These are phyloP conservation scores for Flagelloscypha sp. DNA, from an alignment of 768 basidiomycete species.

Conservation along the genomic window DNA sequence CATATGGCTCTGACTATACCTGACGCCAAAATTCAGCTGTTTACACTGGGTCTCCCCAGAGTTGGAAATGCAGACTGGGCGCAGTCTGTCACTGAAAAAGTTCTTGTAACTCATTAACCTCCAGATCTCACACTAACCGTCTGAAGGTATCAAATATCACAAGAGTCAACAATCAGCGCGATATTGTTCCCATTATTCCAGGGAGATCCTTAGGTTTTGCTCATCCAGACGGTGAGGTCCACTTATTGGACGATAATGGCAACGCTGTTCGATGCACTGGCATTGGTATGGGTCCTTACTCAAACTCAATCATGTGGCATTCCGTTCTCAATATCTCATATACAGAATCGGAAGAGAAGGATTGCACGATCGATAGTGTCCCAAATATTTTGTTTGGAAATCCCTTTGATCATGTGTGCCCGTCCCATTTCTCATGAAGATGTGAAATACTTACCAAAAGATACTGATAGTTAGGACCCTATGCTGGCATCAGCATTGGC, in stretches of 20 bases:
- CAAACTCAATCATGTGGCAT: too few relatives aligned
- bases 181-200: neutral
- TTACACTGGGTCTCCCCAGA: conserved; percentile 24
- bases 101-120: too few relatives aligned
- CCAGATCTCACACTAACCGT: conserved; percentile 2
- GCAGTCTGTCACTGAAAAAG: too few relatives aligned
- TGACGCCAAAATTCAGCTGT: conserved; percentile 12
- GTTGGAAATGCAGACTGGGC: conserved; percentile 23
- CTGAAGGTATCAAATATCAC: too few relatives aligned
- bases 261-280: too few relatives aligned
- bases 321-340: conserved; percentile 17
- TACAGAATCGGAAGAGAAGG: conserved; percentile 28
- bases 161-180: neutral
- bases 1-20: conserved; percentile 23
- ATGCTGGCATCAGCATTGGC: too few relatives aligned
- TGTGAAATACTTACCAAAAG: too few relatives aligned
- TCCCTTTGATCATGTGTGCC: conserved; percentile 40
- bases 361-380: conserved; percentile 40
- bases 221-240: neutral
- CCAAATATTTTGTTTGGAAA: conserved; percentile 34
- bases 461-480: too few relatives aligned
- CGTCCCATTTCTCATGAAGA: too few relatives aligned
- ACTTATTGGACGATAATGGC: conserved; percentile 31
- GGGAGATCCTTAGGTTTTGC: neutral
- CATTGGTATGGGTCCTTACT: too few relatives aligned